Base-by-base conservation (phyloP, 2,329 filamentous ascomycete genomes). In the Coleophoma crateriformis region DNA sequence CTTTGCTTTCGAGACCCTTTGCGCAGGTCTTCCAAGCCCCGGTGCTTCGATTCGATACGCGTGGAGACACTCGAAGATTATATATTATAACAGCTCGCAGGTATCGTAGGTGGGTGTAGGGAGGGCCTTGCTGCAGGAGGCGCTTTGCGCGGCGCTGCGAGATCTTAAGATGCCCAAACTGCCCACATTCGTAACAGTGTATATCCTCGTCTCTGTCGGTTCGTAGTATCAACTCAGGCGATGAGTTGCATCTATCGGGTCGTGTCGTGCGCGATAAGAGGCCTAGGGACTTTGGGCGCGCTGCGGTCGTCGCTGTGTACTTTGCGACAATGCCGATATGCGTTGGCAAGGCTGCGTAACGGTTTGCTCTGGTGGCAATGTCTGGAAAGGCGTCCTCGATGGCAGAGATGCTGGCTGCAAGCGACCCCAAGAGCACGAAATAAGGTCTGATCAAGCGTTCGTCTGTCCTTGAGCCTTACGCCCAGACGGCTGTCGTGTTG, bases 41-140 rank as follows among this genome's bases (percentile, higher is more conserved):
- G 11, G 17, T 44, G 39, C 33, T 27, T 47, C 46, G 35, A 43
- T 40, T 54, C 41, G 35, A 42, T 41, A 44, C 32, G 46, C 14
- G 47, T 44, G 42, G 46, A 20, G 17, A 38, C 32, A 33, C 41
- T 47, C 40, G 45, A 50, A 34, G 45, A 22, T 27, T 27, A 7
- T 27, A 27, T 27, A 27, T 27, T 27, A 27, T 10, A 27, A 10
- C 27, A 51, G 54, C 55, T 53, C 47, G 48, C 34, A 48, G 56
- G 54, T 51, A 40, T 54, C 33, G 41, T 46, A 32, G 39, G 22
- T 52, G 39, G 46, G 51, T 47, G 44, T 20, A 38, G 49, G 50
- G 50, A 38, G 49, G 50, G 50, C 34, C 48, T 50, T 58, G 51
- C 50, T 47, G 50, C 58, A 59, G 57, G 32, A 33, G 45, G 49